Evolutionary conservation across 257 asterid species (phyloP).

Genomic region (Osmanthus fragrans): DNA sequence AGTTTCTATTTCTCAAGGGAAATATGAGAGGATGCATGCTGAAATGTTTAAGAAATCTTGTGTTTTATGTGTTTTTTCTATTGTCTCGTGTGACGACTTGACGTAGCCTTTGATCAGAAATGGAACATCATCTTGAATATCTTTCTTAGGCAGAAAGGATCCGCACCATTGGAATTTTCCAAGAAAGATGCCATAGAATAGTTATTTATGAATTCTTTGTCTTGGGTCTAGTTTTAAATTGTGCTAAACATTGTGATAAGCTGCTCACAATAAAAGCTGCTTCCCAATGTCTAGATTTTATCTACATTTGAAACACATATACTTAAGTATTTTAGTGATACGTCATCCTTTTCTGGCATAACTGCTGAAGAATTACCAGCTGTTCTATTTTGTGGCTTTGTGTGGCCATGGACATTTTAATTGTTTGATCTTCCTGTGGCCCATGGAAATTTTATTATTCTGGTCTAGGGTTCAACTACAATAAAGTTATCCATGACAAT

Average conservation of each 20-base stretch:
- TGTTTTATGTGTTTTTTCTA: background rate
- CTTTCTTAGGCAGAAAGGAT: background rate
- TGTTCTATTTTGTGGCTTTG: constrained; percentile 11
- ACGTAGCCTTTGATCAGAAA: background rate
- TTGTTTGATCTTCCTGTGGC: background rate
- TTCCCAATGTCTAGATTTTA: background rate
- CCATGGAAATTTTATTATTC: constrained; percentile 4
- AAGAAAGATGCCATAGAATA: background rate
- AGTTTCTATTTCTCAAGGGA: background rate
- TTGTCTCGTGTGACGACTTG: background rate
- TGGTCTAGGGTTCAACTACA: background rate
- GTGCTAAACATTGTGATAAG: background rate
- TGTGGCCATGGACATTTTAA: background rate
- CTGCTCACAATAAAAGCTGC: background rate
- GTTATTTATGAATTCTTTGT: background rate
- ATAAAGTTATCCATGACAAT: background rate
- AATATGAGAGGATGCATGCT: background rate
- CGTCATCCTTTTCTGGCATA: constrained; percentile 1
- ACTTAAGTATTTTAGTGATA: constrained; percentile 8
- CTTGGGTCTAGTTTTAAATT: background rate
- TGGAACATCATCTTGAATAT: background rate
- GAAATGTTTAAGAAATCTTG: background rate
- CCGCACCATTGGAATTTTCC: background rate
- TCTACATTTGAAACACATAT: constrained; percentile 4
- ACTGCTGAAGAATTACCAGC: background rate